Base-by-base conservation (phyloP, 2,329 filamentous ascomycete genomes). In the Scedosporium dehoogii region DNA sequence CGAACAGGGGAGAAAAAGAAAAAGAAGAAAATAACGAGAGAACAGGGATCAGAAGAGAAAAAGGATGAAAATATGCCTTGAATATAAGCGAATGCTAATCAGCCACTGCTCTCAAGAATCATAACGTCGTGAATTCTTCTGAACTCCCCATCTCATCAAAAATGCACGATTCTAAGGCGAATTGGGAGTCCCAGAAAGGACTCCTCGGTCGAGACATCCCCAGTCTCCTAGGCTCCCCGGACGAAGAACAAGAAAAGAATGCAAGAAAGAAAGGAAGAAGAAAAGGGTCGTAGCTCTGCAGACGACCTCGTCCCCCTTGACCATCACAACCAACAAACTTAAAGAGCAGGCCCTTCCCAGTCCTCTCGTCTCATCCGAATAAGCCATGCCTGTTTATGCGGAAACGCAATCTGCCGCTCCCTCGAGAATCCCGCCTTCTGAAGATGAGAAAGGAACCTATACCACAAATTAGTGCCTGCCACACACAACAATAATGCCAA, bases 371-470 rank as follows among this genome's bases (percentile, higher is more conserved):
- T 82, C 66, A 96, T 81, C 69, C 88, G 89, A 75, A 96, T 89
- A 65, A 93, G 81, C 74, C 92, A 96, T 6, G 91, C 87, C 72
- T 96, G 92, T 74, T 99, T 99, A 73, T 97, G 92, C 1, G 92
- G 88, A 66, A 99, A 92, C 1, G 87, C 83, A 59, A 97, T 81
- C 70, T 97, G 91, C 64, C 86, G 86, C 75, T 96, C 90, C 70
- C 91, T 94, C 67, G 88, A 85, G 71, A 97, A 99, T 0, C 93
- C 92, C 0, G 82, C 81, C 6, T 84, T 76, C 65, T 90, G 82
- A 16, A 96, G 82, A 65, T 93, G 91, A n/a, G 71, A 71, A 46
- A 77, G 55, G 38, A 78, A 75, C 23, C 74, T 76, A 2, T n/a
- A 10, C 12, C 3, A 38, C 23, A 33, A 5, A 46, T 62, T 57